Evolutionary conservation across 139 green algal genomes (phyloP).

Genomic region (Pleodorina starrii): DNA sequence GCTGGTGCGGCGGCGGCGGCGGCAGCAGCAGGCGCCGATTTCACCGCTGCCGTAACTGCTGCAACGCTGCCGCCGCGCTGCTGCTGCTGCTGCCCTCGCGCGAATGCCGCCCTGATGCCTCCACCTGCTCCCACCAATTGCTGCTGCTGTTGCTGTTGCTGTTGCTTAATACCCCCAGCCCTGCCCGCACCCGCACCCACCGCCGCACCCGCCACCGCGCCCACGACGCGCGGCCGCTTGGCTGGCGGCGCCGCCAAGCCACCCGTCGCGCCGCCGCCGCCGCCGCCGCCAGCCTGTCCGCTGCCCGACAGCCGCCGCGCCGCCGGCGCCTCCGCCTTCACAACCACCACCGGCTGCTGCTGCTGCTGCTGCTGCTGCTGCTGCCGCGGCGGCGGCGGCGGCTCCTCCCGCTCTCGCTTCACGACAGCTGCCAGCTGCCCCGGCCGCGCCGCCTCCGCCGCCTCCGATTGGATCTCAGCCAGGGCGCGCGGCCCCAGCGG

Average conservation of each 20-base stretch:
- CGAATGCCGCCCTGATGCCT: constrained; percentile 20
- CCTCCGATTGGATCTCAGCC: too few species aligned
- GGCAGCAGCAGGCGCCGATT: background rate
- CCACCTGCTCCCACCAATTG: background rate
- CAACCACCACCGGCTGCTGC: too few species aligned
- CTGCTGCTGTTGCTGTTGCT: background rate
- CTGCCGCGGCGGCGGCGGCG: background rate
- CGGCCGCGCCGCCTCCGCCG: background rate
- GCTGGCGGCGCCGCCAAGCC: background rate
- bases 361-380: background rate
- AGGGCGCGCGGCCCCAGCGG: background rate
- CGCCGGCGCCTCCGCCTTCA: too few species aligned
- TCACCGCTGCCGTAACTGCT: background rate
- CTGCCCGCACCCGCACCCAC: background rate
- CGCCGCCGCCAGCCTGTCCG: too few species aligned
- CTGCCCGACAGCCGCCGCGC: too few species aligned
- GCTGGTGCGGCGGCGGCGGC: background rate
- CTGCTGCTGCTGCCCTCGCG: background rate
- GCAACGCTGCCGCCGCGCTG: background rate
- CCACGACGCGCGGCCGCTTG: constrained; percentile 9
- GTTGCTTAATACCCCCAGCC: background rate
- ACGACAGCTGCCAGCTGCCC: background rate
- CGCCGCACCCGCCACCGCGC: background rate
- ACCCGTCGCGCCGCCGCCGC: background rate
- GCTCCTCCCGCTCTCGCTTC: background rate